A percentile compares a stretch with the other conserved stretches of the same genome.
Evolutionary conservation across 176 grass and related monocot genomes (phyloP).

Genomic region (Dactylis glomerata): DNA sequence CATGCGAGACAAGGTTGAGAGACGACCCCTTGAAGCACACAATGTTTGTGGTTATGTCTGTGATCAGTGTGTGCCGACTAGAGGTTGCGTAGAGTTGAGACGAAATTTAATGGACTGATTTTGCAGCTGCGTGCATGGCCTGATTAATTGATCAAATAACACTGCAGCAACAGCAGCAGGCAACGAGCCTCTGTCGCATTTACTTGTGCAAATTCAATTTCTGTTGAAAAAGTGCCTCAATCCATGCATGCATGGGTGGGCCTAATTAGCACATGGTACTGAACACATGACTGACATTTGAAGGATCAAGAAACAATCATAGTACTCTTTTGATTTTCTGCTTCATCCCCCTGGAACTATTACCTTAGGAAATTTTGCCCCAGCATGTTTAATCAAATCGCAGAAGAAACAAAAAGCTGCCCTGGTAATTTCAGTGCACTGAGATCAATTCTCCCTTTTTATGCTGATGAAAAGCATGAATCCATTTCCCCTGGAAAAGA

Average conservation of each 20-base stretch:
- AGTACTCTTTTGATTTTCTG: neutral
- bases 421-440: neutral
- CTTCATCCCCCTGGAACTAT: neutral
- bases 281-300: neutral
- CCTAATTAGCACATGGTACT: neutral
- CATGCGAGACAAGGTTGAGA: neutral
- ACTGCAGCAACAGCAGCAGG: neutral
- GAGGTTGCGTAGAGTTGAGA: constrained; percentile 12
- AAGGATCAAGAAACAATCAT: neutral
- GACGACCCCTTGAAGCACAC: neutral
- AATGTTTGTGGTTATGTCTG: neutral
- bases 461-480: neutral
- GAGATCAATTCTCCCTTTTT: neutral
- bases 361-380: neutral
- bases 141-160: neutral
- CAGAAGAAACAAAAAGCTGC: neutral
- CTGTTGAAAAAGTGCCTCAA: neutral
- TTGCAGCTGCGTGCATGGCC: neutral
- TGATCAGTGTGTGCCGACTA: neutral
- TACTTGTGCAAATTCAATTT: neutral
- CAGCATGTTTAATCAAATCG: neutral
- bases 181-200: neutral
- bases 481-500: neutral
- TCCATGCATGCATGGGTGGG: neutral
- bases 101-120: neutral